Conservation (phyloP, 208 protist genomes). For the Trichomonas vaginalis region DNA sequence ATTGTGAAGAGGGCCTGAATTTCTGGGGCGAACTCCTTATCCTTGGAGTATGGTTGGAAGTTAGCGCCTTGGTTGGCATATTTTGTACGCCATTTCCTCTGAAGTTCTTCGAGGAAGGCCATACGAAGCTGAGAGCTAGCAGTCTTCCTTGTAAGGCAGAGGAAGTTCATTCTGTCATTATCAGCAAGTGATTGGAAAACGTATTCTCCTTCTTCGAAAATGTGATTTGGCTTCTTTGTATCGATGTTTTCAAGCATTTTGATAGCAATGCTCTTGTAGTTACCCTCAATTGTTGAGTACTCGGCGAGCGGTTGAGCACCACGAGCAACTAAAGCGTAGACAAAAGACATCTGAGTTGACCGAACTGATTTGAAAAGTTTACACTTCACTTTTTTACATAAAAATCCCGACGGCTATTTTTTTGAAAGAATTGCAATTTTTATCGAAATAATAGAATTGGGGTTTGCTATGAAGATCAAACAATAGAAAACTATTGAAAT, state of each 20-base stretch:
- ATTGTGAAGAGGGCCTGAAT: not conserved
- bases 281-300: not conserved
- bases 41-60: not conserved
- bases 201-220: not conserved
- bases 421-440: no score
- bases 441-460: no score
- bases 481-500: no score
- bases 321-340: not conserved
- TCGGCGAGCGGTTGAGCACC: not conserved
- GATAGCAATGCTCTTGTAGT: not conserved
- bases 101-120: not conserved
- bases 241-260: constrained; percentile 15
- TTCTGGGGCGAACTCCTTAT: not conserved
- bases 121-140: not conserved
- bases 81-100: not conserved
- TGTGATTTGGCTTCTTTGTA: not conserved
- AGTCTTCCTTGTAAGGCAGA: not conserved
- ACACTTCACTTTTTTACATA: not conserved
- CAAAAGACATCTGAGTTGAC: not conserved
- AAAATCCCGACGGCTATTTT: not conserved
- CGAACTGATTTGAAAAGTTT: not conserved
- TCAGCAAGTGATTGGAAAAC: not conserved
- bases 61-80: not conserved
- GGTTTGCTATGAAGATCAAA: no score
- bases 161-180: not conserved